A percentile compares a stretch with the other conserved stretches of the same genome.
Evolutionary conservation across 2,329 filamentous ascomycete genomes (phyloP).

Genomic region (Juglanconis sp.): DNA sequence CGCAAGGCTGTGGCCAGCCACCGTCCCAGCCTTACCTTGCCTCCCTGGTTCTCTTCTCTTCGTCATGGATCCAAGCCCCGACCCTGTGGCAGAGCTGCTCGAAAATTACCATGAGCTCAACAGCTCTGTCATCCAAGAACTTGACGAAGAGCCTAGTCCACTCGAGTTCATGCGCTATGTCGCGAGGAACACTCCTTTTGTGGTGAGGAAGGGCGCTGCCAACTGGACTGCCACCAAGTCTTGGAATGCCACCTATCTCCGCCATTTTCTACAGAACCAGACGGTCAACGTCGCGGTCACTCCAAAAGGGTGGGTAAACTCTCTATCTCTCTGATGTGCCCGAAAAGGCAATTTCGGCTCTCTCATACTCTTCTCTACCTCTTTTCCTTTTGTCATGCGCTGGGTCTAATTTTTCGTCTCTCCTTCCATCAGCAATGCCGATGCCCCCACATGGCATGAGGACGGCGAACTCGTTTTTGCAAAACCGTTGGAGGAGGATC

Average conservation of each 20-base stretch:
- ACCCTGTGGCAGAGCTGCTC: constrained; percentile 55
- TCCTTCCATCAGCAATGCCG: constrained; percentile 39
- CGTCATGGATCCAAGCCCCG: constrained; percentile 21
- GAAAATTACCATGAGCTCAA: constrained; percentile 74
- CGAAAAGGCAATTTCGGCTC: no score
- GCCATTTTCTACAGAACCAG: constrained; percentile 49
- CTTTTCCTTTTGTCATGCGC: not conserved
- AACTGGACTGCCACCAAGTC: constrained; percentile 59
- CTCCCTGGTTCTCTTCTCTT: not conserved
- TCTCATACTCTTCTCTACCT: not conserved
- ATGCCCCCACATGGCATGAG: constrained; percentile 45
- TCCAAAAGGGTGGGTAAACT: constrained; percentile 58
- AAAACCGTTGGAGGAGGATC: constrained; percentile 67
- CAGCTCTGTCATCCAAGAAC: constrained; percentile 53
- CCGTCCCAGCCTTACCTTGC: not conserved
- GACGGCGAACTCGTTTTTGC: constrained; percentile 52
- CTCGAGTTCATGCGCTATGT: constrained; percentile 80
- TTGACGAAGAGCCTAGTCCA: constrained; percentile 64
- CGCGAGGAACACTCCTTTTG: constrained; percentile 69
- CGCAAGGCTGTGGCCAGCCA: constrained; percentile 7
- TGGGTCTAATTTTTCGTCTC: not conserved
- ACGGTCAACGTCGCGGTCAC: constrained; percentile 74
- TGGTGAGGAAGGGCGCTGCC: constrained; percentile 60
- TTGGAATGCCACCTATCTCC: constrained; percentile 64
- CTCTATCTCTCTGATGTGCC: not conserved